These are phyloP conservation scores for Phytopythium oedochilum DNA, from an alignment of 352 stramenopile genomes.

Conservation along the genomic window DNA sequence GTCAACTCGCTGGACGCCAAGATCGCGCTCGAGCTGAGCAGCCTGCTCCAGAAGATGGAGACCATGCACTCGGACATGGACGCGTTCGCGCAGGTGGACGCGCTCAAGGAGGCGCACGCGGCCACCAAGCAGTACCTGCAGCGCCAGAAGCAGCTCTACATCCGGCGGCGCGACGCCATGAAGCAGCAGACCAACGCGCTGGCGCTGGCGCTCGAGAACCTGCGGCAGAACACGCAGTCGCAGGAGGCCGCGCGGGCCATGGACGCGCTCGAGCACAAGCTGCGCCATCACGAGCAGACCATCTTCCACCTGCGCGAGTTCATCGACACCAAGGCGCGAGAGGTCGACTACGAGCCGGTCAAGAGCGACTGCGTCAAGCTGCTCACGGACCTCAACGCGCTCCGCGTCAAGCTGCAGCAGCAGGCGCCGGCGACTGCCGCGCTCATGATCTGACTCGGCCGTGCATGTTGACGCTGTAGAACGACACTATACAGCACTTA, in stretches of 20 bases:
- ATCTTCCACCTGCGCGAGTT: conserved; percentile 91
- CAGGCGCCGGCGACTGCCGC: conserved; percentile 4
- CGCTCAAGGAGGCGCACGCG: conserved; percentile 72
- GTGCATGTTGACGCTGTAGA: no score
- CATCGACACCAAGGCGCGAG: conserved; percentile 82
- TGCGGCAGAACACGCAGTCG: conserved; percentile 64
- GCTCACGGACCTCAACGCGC: conserved; percentile 69
- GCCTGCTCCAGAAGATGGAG: conserved; percentile 81
- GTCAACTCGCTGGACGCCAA: conserved; percentile 89
- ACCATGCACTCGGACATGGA: conserved; percentile 86
- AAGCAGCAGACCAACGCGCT: conserved; percentile 77
- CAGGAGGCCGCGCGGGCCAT: conserved; percentile 81
- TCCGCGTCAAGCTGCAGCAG: conserved; percentile 53
- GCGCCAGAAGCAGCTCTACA: conserved; percentile 81
- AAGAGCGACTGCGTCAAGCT: conserved; percentile 79
- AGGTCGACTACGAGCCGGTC: conserved; percentile 87
- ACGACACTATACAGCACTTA: no score
- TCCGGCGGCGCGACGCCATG: conserved; percentile 78
- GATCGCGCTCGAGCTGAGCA: conserved; percentile 79
- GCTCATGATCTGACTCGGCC: conserved; percentile 6
- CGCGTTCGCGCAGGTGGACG: conserved; percentile 87
- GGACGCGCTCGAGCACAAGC: conserved; percentile 85
- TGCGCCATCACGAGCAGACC: conserved; percentile 90
- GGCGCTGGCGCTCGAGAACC: conserved; percentile 57
- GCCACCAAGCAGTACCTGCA: conserved; percentile 76